phyloP scores from a whole-genome alignment of 148 eudicot species.

The Diospyros kaki region DNA sequence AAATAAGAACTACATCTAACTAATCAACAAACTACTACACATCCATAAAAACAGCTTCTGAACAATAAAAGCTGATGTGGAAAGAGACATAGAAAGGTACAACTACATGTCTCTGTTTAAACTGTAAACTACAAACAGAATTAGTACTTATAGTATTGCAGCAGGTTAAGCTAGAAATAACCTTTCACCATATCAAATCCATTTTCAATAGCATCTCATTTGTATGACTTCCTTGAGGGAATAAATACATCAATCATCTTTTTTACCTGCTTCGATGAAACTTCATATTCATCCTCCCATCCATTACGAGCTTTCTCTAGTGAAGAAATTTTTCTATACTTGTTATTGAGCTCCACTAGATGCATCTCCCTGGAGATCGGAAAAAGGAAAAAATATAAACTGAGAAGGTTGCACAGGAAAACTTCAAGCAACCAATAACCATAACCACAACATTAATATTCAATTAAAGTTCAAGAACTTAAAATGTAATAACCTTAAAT shows the following conservation, averaged over 20 bases:
- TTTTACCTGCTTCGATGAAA: constrained; percentile 82
- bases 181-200: neutral
- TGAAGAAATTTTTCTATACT: constrained; percentile 72
- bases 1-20: neutral
- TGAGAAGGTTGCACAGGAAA: neutral
- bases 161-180: neutral
- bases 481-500: neutral
- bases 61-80: neutral
- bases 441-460: neutral
- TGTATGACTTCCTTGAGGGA: neutral
- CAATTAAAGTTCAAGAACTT: neutral
- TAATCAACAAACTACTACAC: neutral
- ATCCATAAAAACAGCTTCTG: neutral
- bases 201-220: constrained; percentile 3
- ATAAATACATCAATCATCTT: constrained; percentile 2
- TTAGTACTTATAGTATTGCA: neutral
- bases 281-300: constrained; percentile 91
- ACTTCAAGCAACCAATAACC: neutral
- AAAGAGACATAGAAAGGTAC: neutral
- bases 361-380: constrained; percentile 85
- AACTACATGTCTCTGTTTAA: neutral
- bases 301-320: constrained; percentile 78
- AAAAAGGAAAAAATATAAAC: constrained; percentile 1
- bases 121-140: neutral
- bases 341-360: constrained; percentile 67